A percentile compares a stretch with the other conserved stretches of the same genome.
Evolutionary conservation across 1,284 basidiomycete species (phyloP).

Genomic region (Cryptococcus deneoformans): DNA sequence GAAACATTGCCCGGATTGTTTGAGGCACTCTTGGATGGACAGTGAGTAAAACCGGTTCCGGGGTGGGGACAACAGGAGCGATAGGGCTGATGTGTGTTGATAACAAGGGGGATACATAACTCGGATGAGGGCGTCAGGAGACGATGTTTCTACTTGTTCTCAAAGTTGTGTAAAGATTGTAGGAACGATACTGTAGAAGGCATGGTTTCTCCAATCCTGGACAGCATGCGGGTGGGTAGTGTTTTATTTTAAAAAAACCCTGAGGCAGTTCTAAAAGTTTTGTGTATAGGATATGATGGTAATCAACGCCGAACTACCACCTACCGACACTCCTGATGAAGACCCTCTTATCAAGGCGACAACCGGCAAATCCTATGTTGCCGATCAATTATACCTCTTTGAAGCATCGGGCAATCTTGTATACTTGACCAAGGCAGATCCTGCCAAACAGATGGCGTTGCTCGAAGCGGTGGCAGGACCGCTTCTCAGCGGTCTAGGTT

Average conservation of each 20-base stretch:
- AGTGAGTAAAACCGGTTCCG: conserved; percentile 52
- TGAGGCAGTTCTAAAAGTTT: background rate
- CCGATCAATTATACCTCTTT: conserved; percentile 92
- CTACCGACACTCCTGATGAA: conserved; percentile 55
- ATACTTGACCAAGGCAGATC: conserved; percentile 62
- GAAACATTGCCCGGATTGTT: conserved; percentile 81
- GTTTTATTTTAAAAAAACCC: background rate
- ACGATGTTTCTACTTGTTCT: conserved; percentile 88
- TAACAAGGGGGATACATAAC: conserved; percentile 83
- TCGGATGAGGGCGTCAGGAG: conserved; percentile 67
- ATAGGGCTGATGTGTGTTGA: background rate
- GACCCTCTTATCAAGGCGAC: conserved; percentile 68
- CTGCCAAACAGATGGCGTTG: conserved; percentile 69
- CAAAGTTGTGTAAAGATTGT: conserved; percentile 86
- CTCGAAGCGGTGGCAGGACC: conserved; percentile 78
- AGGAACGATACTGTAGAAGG: conserved; percentile 73
- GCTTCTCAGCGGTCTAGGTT: conserved; percentile 71
- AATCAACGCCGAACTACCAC: conserved; percentile 51
- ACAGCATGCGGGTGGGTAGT: conserved; percentile 60
- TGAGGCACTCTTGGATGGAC: conserved; percentile 79
- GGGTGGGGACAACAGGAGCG: background rate
- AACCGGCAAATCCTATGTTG: conserved; percentile 62
- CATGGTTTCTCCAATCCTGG: conserved; percentile 68
- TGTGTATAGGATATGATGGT: conserved; percentile 51
- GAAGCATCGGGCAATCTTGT: conserved; percentile 87